Evolutionary conservation across 805 yeast genomes (phyloP).

Genomic region (Kregervanrija fluxuum): DNA sequence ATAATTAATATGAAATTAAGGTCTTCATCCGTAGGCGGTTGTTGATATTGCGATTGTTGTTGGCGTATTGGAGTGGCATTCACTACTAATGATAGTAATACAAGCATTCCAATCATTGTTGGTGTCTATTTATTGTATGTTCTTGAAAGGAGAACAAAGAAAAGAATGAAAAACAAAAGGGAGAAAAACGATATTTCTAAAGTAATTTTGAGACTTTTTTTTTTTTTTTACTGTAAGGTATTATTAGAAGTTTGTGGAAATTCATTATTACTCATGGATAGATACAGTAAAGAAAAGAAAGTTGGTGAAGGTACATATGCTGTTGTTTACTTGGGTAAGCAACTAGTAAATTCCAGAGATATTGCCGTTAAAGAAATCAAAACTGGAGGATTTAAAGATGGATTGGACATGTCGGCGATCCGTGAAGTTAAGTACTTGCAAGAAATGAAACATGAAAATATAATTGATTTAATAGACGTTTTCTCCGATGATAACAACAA

Average conservation of each 20-base stretch:
- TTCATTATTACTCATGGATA: slow-evolving; percentile 5
- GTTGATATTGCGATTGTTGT: too few species aligned
- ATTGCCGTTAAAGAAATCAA: slow-evolving; percentile 96
- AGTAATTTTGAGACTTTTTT: too few species aligned
- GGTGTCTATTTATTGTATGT: too few species aligned
- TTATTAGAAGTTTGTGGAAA: too few species aligned
- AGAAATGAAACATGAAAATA: slow-evolving; percentile 70
- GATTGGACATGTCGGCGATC: slow-evolving; percentile 96
- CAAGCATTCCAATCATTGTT: too few species aligned
- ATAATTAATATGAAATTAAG: slow-evolving; percentile 10
- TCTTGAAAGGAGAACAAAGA: too few species aligned
- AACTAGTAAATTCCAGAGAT: slow-evolving; percentile 43
- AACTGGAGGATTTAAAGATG: slow-evolving; percentile 90
- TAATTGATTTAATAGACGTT: slow-evolving; percentile 85
- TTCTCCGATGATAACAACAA: slow-evolving; percentile 56
- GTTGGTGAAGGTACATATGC: slow-evolving; percentile 99
- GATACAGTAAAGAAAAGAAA: slow-evolving; percentile 54
- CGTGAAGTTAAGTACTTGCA: slow-evolving; percentile 85
- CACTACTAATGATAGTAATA: too few species aligned
- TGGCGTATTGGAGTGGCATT: too few species aligned
- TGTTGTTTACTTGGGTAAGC: slow-evolving; percentile 81
- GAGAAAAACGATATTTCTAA: too few species aligned
- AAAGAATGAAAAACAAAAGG: too few species aligned
- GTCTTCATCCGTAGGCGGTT: too few species aligned
- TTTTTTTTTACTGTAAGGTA: too few species aligned